A percentile compares a stretch with the other conserved stretches of the same genome.
Evolutionary conservation across 495 filamentous ascomycete genomes (phyloP).

Genomic region (Trichoderma orchidacearum): DNA sequence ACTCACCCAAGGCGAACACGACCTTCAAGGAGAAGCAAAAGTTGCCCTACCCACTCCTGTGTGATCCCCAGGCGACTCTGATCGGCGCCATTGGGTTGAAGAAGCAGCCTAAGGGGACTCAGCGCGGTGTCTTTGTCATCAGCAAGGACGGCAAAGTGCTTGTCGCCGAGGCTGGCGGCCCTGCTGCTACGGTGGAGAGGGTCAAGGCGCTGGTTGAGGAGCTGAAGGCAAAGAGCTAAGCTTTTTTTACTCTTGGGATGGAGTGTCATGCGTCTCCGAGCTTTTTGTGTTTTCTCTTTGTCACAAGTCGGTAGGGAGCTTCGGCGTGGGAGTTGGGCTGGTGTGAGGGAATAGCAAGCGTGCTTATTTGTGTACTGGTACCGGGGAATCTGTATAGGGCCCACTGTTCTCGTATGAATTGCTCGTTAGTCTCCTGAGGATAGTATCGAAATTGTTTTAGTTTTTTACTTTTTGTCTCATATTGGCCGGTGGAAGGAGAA

Average conservation of each 20-base stretch:
- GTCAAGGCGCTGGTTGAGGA: conserved; percentile 35
- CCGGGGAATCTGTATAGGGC: not conserved
- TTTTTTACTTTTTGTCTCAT: not conserved
- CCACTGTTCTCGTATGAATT: not conserved
- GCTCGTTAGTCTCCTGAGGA: not conserved
- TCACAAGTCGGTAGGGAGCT: too few species aligned
- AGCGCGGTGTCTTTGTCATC: conserved; percentile 74
- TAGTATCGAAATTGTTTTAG: not conserved
- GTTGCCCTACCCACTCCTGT: conserved; percentile 79
- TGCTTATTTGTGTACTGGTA: not conserved
- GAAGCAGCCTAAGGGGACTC: conserved; percentile 63
- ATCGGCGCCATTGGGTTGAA: conserved; percentile 65
- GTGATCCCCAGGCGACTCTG: conserved; percentile 59
- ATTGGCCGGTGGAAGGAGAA: not conserved
- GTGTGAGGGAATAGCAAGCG: not conserved
- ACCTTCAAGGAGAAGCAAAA: conserved; percentile 81
- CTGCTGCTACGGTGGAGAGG: conserved; percentile 41
- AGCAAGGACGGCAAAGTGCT: conserved; percentile 62
- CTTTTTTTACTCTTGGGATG: not conserved
- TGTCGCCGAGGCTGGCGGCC: conserved; percentile 44
- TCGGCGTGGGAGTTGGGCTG: not conserved
- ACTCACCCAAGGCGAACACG: conserved; percentile 79
- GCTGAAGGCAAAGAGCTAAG: not conserved
- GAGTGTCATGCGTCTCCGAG: too few species aligned
- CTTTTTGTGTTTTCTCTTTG: not conserved